These are phyloP conservation scores for Eleusine indica DNA, from an alignment of 176 grass and related monocot genomes.

Conservation along the genomic window DNA sequence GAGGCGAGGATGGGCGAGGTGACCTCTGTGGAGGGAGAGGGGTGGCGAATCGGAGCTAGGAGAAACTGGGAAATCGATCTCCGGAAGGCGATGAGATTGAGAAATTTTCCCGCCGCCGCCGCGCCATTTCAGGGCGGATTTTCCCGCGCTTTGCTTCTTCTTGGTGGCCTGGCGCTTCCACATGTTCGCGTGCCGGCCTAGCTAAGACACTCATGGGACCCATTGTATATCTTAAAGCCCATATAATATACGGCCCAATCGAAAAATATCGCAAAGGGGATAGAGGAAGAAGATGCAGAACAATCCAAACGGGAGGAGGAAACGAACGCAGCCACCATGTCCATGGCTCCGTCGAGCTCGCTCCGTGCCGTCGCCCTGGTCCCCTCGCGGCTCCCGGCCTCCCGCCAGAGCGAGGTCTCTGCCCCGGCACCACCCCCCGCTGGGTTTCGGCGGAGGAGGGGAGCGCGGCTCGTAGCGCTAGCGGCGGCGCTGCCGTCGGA, in stretches of 20 bases:
- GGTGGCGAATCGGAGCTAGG: not conserved
- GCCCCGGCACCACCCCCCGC: not conserved
- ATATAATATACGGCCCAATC: conserved; percentile 10
- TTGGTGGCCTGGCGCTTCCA: not conserved
- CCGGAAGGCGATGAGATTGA: conserved; percentile 32
- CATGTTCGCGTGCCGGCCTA: not conserved
- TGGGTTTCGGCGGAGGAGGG: conserved; percentile 6
- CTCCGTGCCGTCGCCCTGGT: conserved; percentile 33
- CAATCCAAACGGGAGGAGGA: too few relatives aligned
- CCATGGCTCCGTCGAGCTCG: conserved; percentile 44
- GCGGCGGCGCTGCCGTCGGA: conserved; percentile 47
- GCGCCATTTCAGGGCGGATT: conserved; percentile 3
- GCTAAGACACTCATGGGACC: not conserved
- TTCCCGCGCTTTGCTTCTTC: conserved; percentile 36
- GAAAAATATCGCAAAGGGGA: not conserved
- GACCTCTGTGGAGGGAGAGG: not conserved
- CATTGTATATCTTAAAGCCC: not conserved
- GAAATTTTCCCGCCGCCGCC: conserved; percentile 42
- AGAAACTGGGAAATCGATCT: not conserved
- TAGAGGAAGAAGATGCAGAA: not conserved
- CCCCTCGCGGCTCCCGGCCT: not conserved
- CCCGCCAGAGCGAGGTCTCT: not conserved
- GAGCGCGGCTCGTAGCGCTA: conserved; percentile 10
- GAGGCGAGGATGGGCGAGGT: not conserved
- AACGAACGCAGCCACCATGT: conserved; percentile 7